Evolutionary conservation across 2,329 filamentous ascomycete species (phyloP).

Genomic region (Ceratocystis colombiana): DNA sequence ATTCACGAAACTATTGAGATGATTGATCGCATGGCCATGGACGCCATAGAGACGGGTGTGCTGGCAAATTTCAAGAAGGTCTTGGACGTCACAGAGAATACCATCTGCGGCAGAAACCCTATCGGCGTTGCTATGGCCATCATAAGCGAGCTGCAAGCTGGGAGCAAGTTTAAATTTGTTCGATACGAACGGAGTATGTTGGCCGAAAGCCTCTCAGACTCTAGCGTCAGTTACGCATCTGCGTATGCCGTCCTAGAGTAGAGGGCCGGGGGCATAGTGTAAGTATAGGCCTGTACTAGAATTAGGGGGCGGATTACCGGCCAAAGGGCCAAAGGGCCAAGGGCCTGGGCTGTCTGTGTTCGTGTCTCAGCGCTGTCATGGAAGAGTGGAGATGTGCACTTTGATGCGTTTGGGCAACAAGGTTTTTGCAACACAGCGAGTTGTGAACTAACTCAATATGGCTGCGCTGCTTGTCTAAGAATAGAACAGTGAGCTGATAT

Average conservation of each 20-base stretch:
- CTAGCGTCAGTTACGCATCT: constrained; percentile 90
- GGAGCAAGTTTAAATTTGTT: constrained; percentile 62
- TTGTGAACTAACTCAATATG: neutral
- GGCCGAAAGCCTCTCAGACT: constrained; percentile 56
- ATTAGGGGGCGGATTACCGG: neutral
- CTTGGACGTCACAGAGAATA: constrained; percentile 67
- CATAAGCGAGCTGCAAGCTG: constrained; percentile 52
- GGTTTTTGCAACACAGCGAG: constrained; percentile 8
- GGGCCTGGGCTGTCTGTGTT: neutral
- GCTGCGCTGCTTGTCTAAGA: neutral
- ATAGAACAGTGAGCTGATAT: neutral
- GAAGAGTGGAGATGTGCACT: neutral
- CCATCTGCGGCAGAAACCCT: constrained; percentile 87
- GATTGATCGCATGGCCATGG: constrained; percentile 74
- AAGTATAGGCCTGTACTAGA: neutral
- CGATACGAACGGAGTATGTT: constrained; percentile 79
- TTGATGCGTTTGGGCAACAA: neutral
- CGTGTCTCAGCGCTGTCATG: constrained; percentile 3
- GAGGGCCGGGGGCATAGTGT: neutral
- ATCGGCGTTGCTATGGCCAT: constrained; percentile 90
- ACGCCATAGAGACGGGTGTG: constrained; percentile 66
- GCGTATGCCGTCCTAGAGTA: constrained; percentile 54
- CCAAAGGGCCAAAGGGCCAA: no score
- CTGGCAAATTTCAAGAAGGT: constrained; percentile 61
- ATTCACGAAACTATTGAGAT: constrained; percentile 79